Conservation (phyloP, 768 basidiomycete genomes). For the Coprinopsis cinerea region DNA sequence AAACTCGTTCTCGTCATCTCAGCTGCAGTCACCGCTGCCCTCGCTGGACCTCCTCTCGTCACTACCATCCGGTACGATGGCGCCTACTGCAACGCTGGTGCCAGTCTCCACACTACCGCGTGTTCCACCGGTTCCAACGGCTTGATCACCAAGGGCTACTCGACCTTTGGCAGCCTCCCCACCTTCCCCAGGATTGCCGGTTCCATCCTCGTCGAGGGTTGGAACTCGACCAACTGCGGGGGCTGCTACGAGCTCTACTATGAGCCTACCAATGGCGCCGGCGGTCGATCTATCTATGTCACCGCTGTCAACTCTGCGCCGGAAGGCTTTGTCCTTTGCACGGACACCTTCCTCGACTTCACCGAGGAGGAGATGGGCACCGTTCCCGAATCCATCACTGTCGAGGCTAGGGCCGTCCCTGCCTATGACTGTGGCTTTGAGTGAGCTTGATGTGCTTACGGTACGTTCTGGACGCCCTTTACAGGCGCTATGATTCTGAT, state of each 20-base stretch:
- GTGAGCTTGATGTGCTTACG: background rate
- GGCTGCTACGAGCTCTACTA: constrained; percentile 56
- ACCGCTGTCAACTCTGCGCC: constrained; percentile 45
- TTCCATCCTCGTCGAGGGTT: constrained; percentile 42
- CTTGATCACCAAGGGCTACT: constrained; percentile 37
- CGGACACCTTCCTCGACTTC: constrained; percentile 47
- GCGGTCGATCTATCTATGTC: constrained; percentile 37
- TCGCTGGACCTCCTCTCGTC: constrained; percentile 10
- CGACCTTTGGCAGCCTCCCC: constrained; percentile 46
- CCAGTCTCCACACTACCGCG: constrained; percentile 34
- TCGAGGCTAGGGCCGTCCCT: constrained; percentile 35
- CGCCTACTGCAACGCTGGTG: constrained; percentile 38
- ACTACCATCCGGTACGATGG: constrained; percentile 33
- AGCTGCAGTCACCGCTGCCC: constrained; percentile 8
- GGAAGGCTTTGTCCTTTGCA: constrained; percentile 41
- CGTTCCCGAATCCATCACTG: constrained; percentile 40
- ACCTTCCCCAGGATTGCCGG: constrained; percentile 58
- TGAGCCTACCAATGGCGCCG: constrained; percentile 25
- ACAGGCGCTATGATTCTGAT: too few relatives aligned
- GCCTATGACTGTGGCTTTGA: constrained; percentile 43
- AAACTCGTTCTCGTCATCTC: constrained; percentile 17
- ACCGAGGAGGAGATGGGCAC: constrained; percentile 38
- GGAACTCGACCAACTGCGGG: constrained; percentile 47
- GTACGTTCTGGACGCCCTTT: too few relatives aligned
- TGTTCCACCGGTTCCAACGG: constrained; percentile 49